Base-by-base conservation (phyloP, 768 basidiomycete genomes). In the Auricularia cornea region DNA sequence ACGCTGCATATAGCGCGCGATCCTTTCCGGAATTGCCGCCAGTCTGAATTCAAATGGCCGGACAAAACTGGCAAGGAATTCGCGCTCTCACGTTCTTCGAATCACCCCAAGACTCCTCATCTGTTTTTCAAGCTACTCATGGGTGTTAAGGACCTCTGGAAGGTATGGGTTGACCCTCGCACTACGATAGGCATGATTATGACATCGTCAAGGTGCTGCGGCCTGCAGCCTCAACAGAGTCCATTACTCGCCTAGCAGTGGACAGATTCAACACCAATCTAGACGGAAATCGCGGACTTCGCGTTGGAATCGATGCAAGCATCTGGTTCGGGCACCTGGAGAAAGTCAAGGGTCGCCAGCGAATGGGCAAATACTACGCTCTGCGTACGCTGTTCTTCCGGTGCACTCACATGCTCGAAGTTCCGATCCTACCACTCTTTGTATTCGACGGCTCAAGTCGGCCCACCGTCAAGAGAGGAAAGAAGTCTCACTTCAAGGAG, bases 371-470 rank as follows among this genome's bases (percentile, higher is more conserved):
- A 72, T 94, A 94, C 64, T 93, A 92, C 8, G 89, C 91, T 61
- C 79, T 94, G 11, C 79, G 92, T 29, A 94, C 90, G 0, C 76
- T 90, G 6, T 89, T 94, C 78, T 95, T 93, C 73, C 88, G 90
- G 52, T 92, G 92, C 72, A 85, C 87, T 40, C 84, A 83, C 28
- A 81, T 97, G 2, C 83, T 91, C 72, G 83, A 80, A 62, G 81
- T 86, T 3, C 92, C 94, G 0, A 85, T 96, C 66, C 80, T 94
- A 11, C 92, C 92, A 0, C 80, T 97, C 12, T 95, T 96, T 72
- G 90, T 96, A 3, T 97, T 96, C 70, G 93, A 97, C 73, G 94
- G 94, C 0, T 90, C 90, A 0, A 83, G 86, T 64, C 83, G 94
- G 65, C 94, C 94, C 2, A 82, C 84, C 26, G 73, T 88, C 66